A percentile compares a stretch with the other conserved stretches of the same genome.
Evolutionary conservation across 352 stramenopile species (phyloP).

Genomic region (Phytophthora melonis): DNA sequence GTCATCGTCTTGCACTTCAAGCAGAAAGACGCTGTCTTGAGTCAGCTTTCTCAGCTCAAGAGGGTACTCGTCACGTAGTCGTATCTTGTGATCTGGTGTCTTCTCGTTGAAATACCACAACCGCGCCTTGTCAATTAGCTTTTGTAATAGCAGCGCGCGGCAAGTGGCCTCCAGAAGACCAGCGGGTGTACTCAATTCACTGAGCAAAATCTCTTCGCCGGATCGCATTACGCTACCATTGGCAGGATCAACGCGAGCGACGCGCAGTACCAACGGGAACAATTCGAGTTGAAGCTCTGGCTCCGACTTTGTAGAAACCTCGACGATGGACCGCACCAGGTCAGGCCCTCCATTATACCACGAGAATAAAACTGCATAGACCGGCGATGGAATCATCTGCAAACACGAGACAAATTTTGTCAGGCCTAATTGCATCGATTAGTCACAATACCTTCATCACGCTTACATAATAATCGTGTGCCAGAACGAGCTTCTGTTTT

Average conservation of each 20-base stretch:
- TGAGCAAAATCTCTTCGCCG: slow-evolving; percentile 83
- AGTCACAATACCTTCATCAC: background rate
- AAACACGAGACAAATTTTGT: slow-evolving; percentile 11
- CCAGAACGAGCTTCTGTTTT: slow-evolving; percentile 78
- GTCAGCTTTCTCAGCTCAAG: slow-evolving; percentile 67
- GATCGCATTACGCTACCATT: slow-evolving; percentile 81
- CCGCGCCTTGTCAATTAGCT: slow-evolving; percentile 74
- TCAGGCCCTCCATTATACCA: slow-evolving; percentile 88
- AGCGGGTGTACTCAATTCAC: slow-evolving; percentile 64
- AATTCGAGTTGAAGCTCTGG: slow-evolving; percentile 70
- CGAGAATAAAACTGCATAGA: slow-evolving; percentile 70
- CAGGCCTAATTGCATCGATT: background rate
- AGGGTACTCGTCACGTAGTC: slow-evolving; percentile 53
- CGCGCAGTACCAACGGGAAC: slow-evolving; percentile 81
- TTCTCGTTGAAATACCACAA: slow-evolving; percentile 88
- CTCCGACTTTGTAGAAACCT: slow-evolving; percentile 41
- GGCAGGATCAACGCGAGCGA: slow-evolving; percentile 73
- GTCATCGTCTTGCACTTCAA: slow-evolving; percentile 88
- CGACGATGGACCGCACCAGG: slow-evolving; percentile 63
- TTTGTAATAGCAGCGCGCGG: slow-evolving; percentile 75
- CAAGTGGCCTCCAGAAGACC: slow-evolving; percentile 77
- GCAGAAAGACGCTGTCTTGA: slow-evolving; percentile 80
- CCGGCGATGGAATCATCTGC: slow-evolving; percentile 74
- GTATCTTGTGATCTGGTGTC: slow-evolving; percentile 73
- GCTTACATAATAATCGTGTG: slow-evolving; percentile 82